Evolutionary conservation across 2,329 filamentous ascomycete species (phyloP).

Genomic region (Clonostachys byssicola): DNA sequence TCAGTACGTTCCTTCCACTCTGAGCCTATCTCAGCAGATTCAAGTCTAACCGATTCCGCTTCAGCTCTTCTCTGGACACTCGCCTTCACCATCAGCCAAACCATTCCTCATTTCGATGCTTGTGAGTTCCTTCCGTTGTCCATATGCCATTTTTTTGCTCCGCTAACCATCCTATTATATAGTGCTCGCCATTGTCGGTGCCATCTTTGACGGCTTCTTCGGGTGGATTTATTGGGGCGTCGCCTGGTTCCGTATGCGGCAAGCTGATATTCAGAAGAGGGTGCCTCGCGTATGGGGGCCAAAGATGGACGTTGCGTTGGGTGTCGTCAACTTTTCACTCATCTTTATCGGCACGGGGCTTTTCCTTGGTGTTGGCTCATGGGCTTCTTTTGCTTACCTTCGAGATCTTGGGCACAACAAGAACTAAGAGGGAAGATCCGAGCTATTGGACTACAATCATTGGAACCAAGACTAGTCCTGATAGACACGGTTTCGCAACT

Average conservation of each 20-base stretch:
- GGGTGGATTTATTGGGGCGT: slow-evolving; percentile 2
- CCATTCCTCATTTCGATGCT: too few relatives aligned
- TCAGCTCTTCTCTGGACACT: slow-evolving; percentile 1
- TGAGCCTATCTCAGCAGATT: too few relatives aligned
- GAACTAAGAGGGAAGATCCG: too few relatives aligned
- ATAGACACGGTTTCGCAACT: too few relatives aligned
- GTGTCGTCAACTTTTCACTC: background rate
- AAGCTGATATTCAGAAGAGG: background rate
- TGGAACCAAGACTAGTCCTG: too few relatives aligned
- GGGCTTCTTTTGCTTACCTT: background rate
- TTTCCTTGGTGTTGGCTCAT: background rate
- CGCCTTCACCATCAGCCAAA: slow-evolving; percentile 1
- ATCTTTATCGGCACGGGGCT: background rate
- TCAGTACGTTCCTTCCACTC: too few relatives aligned
- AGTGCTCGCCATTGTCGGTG: slow-evolving; percentile 4
- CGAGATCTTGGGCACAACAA: too few relatives aligned
- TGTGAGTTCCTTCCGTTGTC: too few relatives aligned
- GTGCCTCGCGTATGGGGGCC: background rate
- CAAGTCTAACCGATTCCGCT: too few relatives aligned
- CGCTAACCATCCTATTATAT: background rate
- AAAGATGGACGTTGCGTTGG: background rate
- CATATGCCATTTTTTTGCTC: slow-evolving; percentile 2
- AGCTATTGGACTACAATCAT: too few relatives aligned
- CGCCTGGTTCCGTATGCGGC: slow-evolving; percentile 2
- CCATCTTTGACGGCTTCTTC: slow-evolving; percentile 2